Evolutionary conservation across 1,284 basidiomycete species (phyloP), one percentile per base, ranked within the genome.

Genomic region (Sporisorium sorghi): DNA sequence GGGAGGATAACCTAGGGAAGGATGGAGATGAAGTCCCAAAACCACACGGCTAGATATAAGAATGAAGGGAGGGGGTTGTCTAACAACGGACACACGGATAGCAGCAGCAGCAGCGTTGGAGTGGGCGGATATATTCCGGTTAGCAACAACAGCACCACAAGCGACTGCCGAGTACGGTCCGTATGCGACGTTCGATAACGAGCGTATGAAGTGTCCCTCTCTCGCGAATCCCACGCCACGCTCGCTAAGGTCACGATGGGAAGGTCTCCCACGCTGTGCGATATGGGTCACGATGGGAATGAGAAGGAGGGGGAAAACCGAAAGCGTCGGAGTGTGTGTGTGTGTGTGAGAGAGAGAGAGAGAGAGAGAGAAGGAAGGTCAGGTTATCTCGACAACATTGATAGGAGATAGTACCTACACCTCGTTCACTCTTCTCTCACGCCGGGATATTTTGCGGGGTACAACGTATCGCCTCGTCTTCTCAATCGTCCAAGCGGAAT

Each of bases 371-470:
- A n/a, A n/a, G n/a, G n/a, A n/a, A n/a, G n/a, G n/a, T n/a, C n/a
- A n/a, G n/a, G 28, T 40, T 61, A 53, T 68, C 59, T 60, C 32
- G 37, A 5, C 7, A 19, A 19, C 39, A 33, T 35, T 60, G 65
- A 68, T 68, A 68, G 65, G 59, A 68, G 59, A 68, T 68, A 68
- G 59, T 54, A 24, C 28, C 28, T 37, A 33, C 21, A 23, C 3
- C 24, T 26, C 28, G 12, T 5, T 19, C 21, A n/a, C 26, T 19
- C 11, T 47, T 8, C 12, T 23, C 21, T 44, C 14, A 2, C n/a
- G 30, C 46, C 46, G 46, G 46, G 46, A 32, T 19, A 47, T 42
- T 40, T 54, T 54, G 52, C 40, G 52, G 52, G 52, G 52, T 43
- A 54, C 21, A 32, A n/a, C n/a, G n/a, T n/a, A n/a, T n/a, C n/a